Base-by-base conservation (phyloP, 108 stramenopile species). In the Seminavis robusta region DNA sequence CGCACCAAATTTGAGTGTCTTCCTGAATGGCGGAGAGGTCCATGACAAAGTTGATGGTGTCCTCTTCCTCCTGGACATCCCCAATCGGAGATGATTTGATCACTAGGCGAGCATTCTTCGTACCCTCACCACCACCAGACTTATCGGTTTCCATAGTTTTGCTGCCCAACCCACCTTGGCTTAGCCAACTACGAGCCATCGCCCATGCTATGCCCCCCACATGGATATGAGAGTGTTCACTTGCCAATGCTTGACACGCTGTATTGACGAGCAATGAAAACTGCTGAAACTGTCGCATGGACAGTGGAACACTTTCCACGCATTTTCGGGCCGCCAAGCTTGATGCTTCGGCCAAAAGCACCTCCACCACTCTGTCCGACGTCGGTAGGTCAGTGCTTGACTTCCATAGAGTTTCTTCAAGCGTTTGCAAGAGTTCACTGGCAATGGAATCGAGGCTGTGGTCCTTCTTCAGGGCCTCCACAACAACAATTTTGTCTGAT, bases 1-100 rank as follows among this genome's bases (percentile, higher is more conserved):
- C 28, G n/a, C 40, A 40, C 53, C 53, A 40, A 11, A 11, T 34
- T 16, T 52, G 21, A 10, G 32, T 6, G 27, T 47, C 71, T 43
- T 76, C 65, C 45, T 68, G 67, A 7, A 87, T 55, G 32, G 36
- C 56, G 28, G 76, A 67, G n/a, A 93, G 67, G 67, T 93, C 86
- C 83, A 93, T 89, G 3, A 89, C 70, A 58, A 92, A 92, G 31
- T 88, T 76, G 19, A 78, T 66, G 1, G 85, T 82, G 44, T 83
- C 73, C 31, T 93, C 86, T 34, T 67, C 66, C 8, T 78, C 75
- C 20, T 61, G 61, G 43, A 51, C 41, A 15, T 59, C 31, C 21
- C 46, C n/a, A n/a, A n/a, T n/a, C n/a, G n/a, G n/a, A n/a, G n/a
- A n/a, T n/a, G n/a, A n/a, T n/a, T n/a, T n/a, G n/a, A n/a, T n/a